A percentile compares a stretch with the other conserved stretches of the same genome.
These are phyloP conservation scores for Sindora glabra DNA, from an alignment of 306 rosid genomes.

Conservation along the genomic window DNA sequence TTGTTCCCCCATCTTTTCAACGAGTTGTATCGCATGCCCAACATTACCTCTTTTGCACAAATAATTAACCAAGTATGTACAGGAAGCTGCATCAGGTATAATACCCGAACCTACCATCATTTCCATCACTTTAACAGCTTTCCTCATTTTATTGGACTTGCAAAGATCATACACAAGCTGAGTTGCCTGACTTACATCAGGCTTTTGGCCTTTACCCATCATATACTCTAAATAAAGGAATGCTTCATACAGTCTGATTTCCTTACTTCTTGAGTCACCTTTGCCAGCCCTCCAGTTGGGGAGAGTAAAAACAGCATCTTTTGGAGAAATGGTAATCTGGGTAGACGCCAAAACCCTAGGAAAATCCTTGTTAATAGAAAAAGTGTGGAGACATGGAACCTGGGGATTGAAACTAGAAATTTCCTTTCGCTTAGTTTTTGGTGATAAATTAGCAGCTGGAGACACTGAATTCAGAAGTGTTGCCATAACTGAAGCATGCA, in stretches of 20 bases:
- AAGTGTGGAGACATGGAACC: constrained; percentile 34
- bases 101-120: constrained; percentile 67
- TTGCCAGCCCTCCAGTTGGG: constrained; percentile 69
- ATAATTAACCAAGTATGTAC: constrained; percentile 51
- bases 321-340: constrained; percentile 53
- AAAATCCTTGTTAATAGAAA: constrained; percentile 47
- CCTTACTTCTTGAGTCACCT: constrained; percentile 42
- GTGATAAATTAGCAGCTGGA: constrained; percentile 28
- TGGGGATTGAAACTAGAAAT: constrained; percentile 35
- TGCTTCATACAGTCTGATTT: constrained; percentile 48
- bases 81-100: constrained; percentile 66
- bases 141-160: constrained; percentile 52
- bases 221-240: constrained; percentile 55
- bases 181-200: constrained; percentile 65
- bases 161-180: constrained; percentile 85
- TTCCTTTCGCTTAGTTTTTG: constrained; percentile 37
- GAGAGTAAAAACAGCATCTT: constrained; percentile 48
- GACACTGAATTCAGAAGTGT: constrained; percentile 45
- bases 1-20: constrained; percentile 71
- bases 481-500: constrained; percentile 32
- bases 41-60: constrained; percentile 76
- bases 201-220: constrained; percentile 70
- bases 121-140: constrained; percentile 68
- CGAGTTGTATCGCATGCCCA: constrained; percentile 89
- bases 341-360: constrained; percentile 60